Evolutionary conservation across 768 basidiomycete species (phyloP).

Genomic region (Galerina marginata): DNA sequence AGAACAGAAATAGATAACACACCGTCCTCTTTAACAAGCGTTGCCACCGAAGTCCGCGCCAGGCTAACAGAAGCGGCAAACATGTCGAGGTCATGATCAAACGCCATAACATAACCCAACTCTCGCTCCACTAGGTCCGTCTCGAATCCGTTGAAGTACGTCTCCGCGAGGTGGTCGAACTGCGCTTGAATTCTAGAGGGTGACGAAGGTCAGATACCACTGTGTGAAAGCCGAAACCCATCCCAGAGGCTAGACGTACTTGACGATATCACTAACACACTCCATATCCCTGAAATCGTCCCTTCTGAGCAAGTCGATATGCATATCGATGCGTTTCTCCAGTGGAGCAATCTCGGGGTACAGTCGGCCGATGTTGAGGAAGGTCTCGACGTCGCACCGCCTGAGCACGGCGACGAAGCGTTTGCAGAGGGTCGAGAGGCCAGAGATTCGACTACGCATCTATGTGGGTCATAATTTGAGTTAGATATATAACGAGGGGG

Average conservation of each 20-base stretch:
- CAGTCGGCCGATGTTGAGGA: slow-evolving; percentile 83
- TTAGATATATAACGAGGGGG: neutral
- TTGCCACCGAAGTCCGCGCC: slow-evolving; percentile 83
- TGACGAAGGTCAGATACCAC: neutral
- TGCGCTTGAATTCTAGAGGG: slow-evolving; percentile 81
- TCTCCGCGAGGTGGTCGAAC: slow-evolving; percentile 90
- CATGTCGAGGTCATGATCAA: slow-evolving; percentile 93
- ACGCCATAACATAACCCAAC: slow-evolving; percentile 77
- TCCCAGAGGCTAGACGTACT: slow-evolving; percentile 48
- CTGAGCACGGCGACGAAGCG: slow-evolving; percentile 87
- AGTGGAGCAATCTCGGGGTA: slow-evolving; percentile 85
- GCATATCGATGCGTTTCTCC: slow-evolving; percentile 92
- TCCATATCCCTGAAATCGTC: slow-evolving; percentile 96
- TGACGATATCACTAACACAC: slow-evolving; percentile 87
- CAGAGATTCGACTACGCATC: slow-evolving; percentile 86
- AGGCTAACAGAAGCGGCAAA: slow-evolving; percentile 92
- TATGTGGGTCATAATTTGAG: slow-evolving; percentile 28
- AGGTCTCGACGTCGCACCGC: slow-evolving; percentile 82
- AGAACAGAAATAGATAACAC: slow-evolving; percentile 7
- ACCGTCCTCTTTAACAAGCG: slow-evolving; percentile 81
- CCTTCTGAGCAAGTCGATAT: slow-evolving; percentile 80
- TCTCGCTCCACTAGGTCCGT: slow-evolving; percentile 91
- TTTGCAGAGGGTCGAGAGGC: slow-evolving; percentile 83
- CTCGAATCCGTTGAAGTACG: slow-evolving; percentile 83
- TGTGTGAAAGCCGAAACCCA: neutral